phyloP scores from a whole-genome alignment of 306 rosid genomes.

The Cucurbita moschata region DNA sequence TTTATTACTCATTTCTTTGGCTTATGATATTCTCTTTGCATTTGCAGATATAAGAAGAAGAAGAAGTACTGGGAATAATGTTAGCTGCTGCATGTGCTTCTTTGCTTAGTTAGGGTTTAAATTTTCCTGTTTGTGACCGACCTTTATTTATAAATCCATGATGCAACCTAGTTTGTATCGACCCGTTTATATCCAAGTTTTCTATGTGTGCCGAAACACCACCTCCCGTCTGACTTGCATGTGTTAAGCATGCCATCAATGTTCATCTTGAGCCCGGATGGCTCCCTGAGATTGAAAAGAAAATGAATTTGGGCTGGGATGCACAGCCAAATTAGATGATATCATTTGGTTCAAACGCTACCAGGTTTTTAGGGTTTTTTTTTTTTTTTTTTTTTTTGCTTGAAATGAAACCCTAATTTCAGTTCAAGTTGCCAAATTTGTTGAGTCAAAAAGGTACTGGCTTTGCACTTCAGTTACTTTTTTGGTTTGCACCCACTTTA shows the following conservation, averaged over 20 bases:
- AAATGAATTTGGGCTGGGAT: too few species aligned
- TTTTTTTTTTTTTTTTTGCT: neutral
- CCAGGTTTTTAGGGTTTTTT: constrained; percentile 7
- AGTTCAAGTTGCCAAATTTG: neutral
- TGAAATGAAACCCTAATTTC: neutral
- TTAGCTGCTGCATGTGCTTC: neutral
- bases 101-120: neutral
- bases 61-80: neutral
- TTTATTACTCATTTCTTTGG: neutral
- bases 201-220: neutral
- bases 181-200: neutral
- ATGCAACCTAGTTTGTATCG: neutral
- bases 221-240: too few species aligned
- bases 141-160: neutral
- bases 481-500: too few species aligned
- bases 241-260: too few species aligned
- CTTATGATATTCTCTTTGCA: neutral
- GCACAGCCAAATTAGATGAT: constrained; percentile 10
- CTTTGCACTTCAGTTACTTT: neutral
- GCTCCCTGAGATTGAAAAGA: too few species aligned
- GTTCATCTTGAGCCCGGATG: too few species aligned
- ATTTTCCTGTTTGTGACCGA: neutral
- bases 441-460: neutral
- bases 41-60: neutral
- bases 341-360: constrained; percentile 15